Conservation (phyloP, 306 rosid species). For the Aeschynomene evenia region DNA sequence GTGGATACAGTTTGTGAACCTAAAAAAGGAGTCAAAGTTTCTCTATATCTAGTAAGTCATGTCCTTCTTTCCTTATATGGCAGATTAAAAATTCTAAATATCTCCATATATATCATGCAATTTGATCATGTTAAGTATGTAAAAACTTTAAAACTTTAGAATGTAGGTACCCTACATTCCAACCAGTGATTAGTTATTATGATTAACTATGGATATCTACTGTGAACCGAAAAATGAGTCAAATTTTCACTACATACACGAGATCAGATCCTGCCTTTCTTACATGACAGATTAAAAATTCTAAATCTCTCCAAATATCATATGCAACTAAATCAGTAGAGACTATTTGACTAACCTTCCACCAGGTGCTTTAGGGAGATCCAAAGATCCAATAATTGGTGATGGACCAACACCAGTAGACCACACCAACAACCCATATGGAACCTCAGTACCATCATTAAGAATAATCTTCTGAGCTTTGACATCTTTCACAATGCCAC, state of each 20-base stretch:
- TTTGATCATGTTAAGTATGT: too few relatives aligned
- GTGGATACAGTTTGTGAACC: too few relatives aligned
- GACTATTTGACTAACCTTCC: slow-evolving; percentile 53
- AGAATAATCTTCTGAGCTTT: slow-evolving; percentile 63
- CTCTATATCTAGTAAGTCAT: too few relatives aligned
- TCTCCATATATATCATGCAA: too few relatives aligned
- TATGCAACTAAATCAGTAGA: neutral
- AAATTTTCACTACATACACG: neutral
- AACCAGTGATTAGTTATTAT: too few relatives aligned
- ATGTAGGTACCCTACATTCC: too few relatives aligned
- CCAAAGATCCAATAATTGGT: slow-evolving; percentile 54
- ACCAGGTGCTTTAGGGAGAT: slow-evolving; percentile 75
- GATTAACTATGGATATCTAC: too few relatives aligned
- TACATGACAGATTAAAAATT: neutral
- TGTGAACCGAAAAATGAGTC: too few relatives aligned
- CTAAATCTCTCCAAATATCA: neutral
- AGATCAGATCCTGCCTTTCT: neutral
- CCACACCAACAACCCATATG: slow-evolving; percentile 85
- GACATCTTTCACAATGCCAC: slow-evolving; percentile 77
- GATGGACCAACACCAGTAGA: slow-evolving; percentile 92
- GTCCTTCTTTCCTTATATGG: too few relatives aligned
- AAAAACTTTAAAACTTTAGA: too few relatives aligned
- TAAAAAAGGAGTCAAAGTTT: too few relatives aligned
- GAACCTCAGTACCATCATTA: slow-evolving; percentile 76
- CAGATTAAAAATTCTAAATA: too few relatives aligned